Evolutionary conservation across 2,329 filamentous ascomycete genomes (phyloP), one percentile per base, ranked within the genome.

Genomic region (Pseudodiploospora longispora): DNA sequence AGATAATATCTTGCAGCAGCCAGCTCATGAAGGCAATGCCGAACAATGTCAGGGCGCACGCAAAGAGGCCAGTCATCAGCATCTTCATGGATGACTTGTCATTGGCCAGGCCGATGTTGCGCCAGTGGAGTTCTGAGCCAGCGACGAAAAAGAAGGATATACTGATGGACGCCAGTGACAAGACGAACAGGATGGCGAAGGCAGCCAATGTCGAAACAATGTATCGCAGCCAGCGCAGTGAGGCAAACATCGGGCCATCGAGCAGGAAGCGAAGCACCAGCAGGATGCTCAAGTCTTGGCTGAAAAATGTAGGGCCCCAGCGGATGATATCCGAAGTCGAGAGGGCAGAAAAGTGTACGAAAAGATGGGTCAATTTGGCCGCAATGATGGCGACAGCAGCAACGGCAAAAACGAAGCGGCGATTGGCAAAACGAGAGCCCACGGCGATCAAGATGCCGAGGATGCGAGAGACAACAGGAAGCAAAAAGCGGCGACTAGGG

Each of bases 291-390:
- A 59, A 48, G 19, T 66, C 63, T 34, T 65, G 62, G 4, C 55
- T 52, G 43, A 63, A 64, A 43, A 66, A 66, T 2, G 63, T 62
- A 8, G 59, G 55, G 27, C 58, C 57, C 49, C 59, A 66, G 1
- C 52, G 55, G 6, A 56, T 27, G 42, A 65, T 47, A 30, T 59
- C 52, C n/a, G 52, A 50, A 3, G 52, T 44, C 1, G 60, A 54
- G n/a, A 65, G 45, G 5, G 63, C 58, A 5, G 48, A 50, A 19
- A 57, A 47, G 30, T 66, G 59, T 31, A 55, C 61, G 42, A 58
- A 56, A 32, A 65, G 50, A 44, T 65, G 63, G 3, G 58, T 49
- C 6, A 52, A 47, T 43, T 65, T 65, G 29, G 60, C 58, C 35
- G 52, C 51, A 31, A 59, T 48, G 42, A 62, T 44, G 12, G 60